Base-by-base conservation (phyloP, 1,284 basidiomycete genomes). In the Rhodofomes roseus region DNA sequence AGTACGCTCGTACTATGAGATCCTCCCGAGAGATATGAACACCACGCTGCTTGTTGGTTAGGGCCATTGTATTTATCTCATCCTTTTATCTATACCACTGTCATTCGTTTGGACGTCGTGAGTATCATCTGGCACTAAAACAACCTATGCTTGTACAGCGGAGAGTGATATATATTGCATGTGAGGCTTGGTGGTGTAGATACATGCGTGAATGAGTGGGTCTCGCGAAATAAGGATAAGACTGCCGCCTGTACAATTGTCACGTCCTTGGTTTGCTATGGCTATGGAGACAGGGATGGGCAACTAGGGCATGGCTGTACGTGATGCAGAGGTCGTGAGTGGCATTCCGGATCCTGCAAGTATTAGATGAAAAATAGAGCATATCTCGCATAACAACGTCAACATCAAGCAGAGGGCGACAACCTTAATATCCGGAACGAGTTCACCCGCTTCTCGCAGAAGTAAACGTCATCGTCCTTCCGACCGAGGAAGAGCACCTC, bases 401-500 rank as follows among this genome's bases (percentile, higher is more conserved):
- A 56, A 58, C 25, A 34, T 41, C 29, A 52, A 29, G 56, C 36
- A 36, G 55, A 53, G 39, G 64, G 63, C 8, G 65, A 65, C 44
- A 93, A 78, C 66, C 81, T 80, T 62, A 93, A 74, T 68, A 93
- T 85, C 68, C 91, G 82, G 75, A 93, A 93, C 39, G 85, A 84
- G 56, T 80, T 82, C 57, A 80, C 75, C 68, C 84, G 87, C 67
- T 87, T 81, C 77, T 93, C 91, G 68, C 91, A 93, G 56, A 92
- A 77, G 68, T 92, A 93, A 59, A 92, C 82, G 59, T 86, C 83
- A 66, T 93, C 83, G 46, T 82, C 81, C 63, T 82, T 84, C 63
- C 90, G 80, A 57, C 90, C 90, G 34, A 93, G 78, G 72, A 87
- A 92, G 55, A 92, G 72, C 16, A 93, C 82, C 68, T 92, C 91